A percentile compares a stretch with the other conserved stretches of the same genome.
Conservation (phyloP, 2,329 filamentous ascomycete species). For the Apiospora arundinis region DNA sequence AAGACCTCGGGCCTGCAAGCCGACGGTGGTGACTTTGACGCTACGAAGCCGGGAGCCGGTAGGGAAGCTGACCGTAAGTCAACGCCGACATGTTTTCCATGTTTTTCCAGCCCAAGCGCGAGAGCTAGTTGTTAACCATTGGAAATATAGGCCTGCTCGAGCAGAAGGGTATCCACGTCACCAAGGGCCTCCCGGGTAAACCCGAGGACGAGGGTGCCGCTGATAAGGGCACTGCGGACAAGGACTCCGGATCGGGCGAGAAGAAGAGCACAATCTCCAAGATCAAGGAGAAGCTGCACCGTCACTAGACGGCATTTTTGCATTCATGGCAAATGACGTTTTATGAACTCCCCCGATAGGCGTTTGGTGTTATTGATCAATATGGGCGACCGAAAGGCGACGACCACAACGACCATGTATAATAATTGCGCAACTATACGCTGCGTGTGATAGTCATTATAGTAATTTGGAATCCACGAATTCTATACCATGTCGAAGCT, state of each 20-base stretch:
- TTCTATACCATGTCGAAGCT: background rate
- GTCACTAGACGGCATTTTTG: conserved; percentile 39
- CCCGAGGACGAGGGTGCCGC: conserved; percentile 27
- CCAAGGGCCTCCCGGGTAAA: conserved; percentile 33
- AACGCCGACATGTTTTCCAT: background rate
- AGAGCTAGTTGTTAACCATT: conserved; percentile 23
- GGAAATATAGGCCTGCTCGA: conserved; percentile 56
- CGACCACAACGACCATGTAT: background rate
- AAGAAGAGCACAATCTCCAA: conserved; percentile 66
- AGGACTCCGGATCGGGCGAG: conserved; percentile 37
- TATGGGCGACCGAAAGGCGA: background rate
- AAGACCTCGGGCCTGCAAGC: conserved; percentile 64
- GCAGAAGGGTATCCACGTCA: conserved; percentile 53
- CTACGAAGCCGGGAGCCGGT: conserved; percentile 67
- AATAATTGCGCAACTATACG: background rate
- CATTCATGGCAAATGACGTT: background rate
- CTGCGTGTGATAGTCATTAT: background rate
- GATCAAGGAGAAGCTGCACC: conserved; percentile 74
- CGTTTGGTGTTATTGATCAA: background rate
- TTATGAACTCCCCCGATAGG: background rate
- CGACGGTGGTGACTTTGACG: conserved; percentile 73
- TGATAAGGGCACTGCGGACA: conserved; percentile 28
- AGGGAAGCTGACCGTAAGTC: conserved; percentile 69
- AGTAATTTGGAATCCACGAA: background rate
- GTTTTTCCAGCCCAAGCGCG: background rate